Evolutionary conservation across 192 early-diverging fungal species (phyloP).

Genomic region (Borealophlyctis nickersoniae): DNA sequence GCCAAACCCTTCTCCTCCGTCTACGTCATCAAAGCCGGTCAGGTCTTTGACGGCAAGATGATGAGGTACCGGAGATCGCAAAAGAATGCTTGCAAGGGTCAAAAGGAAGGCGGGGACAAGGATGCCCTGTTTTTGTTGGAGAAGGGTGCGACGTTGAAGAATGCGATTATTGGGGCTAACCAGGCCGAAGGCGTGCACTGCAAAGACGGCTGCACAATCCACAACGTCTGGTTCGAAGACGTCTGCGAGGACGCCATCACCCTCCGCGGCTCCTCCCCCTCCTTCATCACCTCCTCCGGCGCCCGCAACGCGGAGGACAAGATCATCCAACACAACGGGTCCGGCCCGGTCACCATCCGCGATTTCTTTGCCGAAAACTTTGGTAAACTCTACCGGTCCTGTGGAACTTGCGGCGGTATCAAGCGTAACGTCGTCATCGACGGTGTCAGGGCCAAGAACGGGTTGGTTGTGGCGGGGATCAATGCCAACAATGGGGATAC

Average conservation of each 20-base stretch:
- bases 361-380: constrained; percentile 6
- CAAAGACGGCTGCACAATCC: constrained; percentile 6
- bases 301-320: constrained; percentile 13
- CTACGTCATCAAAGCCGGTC: too few relatives aligned
- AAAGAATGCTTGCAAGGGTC: neutral
- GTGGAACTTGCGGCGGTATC: constrained; percentile 1
- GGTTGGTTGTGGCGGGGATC: constrained; percentile 20
- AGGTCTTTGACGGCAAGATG: neutral
- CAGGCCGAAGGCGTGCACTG: constrained; percentile 14
- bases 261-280: constrained; percentile 6
- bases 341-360: constrained; percentile 1
- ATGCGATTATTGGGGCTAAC: constrained; percentile 10
- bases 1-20: too few relatives aligned
- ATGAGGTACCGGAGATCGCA: neutral
- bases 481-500: constrained; percentile 16
- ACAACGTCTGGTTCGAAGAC: constrained; percentile 11
- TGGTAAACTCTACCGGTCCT: constrained; percentile 18
- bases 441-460: constrained; percentile 9
- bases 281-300: constrained; percentile 8
- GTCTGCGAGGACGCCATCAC: constrained; percentile 23
- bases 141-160: constrained; percentile 6
- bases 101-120: neutral
- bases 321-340: constrained; percentile 25
- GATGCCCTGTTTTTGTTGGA: constrained; percentile 6
- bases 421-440: constrained; percentile 2